A percentile compares a stretch with the other conserved stretches of the same genome.
These are phyloP conservation scores for Vitis labrusca DNA, from an alignment of 164 flowering plant genomes.

Conservation along the genomic window DNA sequence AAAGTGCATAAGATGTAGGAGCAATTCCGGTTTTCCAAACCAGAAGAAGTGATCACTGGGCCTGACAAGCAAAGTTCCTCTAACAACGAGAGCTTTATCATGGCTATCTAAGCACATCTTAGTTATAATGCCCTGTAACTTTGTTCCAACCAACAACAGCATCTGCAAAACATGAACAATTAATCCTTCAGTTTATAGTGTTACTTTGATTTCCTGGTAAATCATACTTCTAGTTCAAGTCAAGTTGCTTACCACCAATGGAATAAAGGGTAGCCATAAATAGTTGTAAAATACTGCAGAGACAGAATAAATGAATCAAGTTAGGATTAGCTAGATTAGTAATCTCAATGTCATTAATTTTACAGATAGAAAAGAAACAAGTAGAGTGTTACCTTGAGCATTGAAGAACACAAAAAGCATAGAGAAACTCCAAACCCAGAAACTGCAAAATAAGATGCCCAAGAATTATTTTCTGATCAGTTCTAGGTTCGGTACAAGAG, in stretches of 20 bases:
- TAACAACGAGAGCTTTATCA: slow-evolving; percentile 33
- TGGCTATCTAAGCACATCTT: slow-evolving; percentile 41
- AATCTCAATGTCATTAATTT: not conserved
- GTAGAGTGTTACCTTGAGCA: slow-evolving; percentile 43
- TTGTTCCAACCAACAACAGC: slow-evolving; percentile 59
- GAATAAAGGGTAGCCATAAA: slow-evolving; percentile 67
- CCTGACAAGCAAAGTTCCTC: slow-evolving; percentile 45
- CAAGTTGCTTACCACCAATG: slow-evolving; percentile 44
- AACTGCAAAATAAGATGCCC: slow-evolving; percentile 35
- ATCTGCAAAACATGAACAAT: slow-evolving; percentile 26
- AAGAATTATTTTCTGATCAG: not conserved
- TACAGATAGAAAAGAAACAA: not conserved
- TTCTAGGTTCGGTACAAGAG: no score
- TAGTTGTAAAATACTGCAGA: slow-evolving; percentile 52
- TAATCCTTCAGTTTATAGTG: no score
- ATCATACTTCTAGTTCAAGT: not conserved
- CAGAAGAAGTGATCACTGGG: slow-evolving; percentile 50
- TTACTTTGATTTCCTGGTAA: no score
- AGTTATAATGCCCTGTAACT: slow-evolving; percentile 51
- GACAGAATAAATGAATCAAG: not conserved
- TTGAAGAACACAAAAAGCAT: slow-evolving; percentile 61
- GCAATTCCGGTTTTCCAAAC: slow-evolving; percentile 44
- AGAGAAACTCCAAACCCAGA: slow-evolving; percentile 62
- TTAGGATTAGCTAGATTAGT: not conserved
- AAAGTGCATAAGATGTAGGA: slow-evolving; percentile 59